A percentile compares a stretch with the other conserved stretches of the same genome.
These are phyloP conservation scores for Yamadazyma atlantica DNA, from an alignment of 1,139 yeast genomes.

Conservation along the genomic window DNA sequence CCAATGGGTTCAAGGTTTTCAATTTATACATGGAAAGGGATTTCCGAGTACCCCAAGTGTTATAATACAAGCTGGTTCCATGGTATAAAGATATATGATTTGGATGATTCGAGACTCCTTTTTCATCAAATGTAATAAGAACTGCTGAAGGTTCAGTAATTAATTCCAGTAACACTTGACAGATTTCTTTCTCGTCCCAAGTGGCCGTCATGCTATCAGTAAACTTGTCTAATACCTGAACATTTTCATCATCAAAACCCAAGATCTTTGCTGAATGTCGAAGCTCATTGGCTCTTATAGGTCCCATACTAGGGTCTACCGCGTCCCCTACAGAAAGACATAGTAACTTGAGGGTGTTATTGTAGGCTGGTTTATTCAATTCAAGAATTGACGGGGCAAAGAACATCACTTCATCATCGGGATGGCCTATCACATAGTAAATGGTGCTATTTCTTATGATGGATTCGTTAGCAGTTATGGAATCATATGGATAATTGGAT, in stretches of 20 bases:
- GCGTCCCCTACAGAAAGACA: constrained; percentile 79
- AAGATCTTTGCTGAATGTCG: constrained; percentile 54
- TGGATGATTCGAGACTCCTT: constrained; percentile 83
- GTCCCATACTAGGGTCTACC: constrained; percentile 66
- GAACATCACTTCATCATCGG: constrained; percentile 99
- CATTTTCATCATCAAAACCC: constrained; percentile 46
- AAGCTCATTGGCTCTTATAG: constrained; percentile 59
- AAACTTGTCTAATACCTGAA: constrained; percentile 50
- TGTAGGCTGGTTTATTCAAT: constrained; percentile 45
- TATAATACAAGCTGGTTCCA: constrained; percentile 47
- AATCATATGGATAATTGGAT: constrained; percentile 34
- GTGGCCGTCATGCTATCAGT: constrained; percentile 70
- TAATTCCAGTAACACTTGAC: constrained; percentile 22
- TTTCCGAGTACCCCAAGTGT: constrained; percentile 8
- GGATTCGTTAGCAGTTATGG: constrained; percentile 37
- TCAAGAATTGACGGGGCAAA: constrained; percentile 78
- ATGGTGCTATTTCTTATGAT: constrained; percentile 36
- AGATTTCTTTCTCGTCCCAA: constrained; percentile 59
- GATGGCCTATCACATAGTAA: constrained; percentile 81
- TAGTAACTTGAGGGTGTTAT: constrained; percentile 55
- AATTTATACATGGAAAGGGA: constrained; percentile 33
- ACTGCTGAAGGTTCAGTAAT: constrained; percentile 25
- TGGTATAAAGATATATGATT: constrained; percentile 72
- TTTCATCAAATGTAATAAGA: constrained; percentile 75
- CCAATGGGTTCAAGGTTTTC: constrained; percentile 45